Evolutionary conservation across 1,139 yeast species (phyloP), one percentile per base, ranked within the genome.

Genomic region (Yamadazyma diddensiae): DNA sequence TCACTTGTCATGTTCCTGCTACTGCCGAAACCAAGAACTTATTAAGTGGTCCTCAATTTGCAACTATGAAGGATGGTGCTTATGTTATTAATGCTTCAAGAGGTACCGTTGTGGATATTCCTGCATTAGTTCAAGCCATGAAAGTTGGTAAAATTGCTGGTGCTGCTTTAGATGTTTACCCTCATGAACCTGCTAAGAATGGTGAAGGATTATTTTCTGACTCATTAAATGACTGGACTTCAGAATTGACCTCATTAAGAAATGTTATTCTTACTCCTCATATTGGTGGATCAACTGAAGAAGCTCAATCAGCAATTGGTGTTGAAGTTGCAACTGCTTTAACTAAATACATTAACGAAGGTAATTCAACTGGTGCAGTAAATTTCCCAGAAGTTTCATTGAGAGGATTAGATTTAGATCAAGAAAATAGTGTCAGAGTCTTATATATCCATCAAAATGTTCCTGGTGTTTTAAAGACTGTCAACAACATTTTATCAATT

Each of bases 251-350:
- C 47, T 71, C 85, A 13, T 74, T 88, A 59, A 79, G 94, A 66
- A 94, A 92, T 60, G 82, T 92, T 37, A 88, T 94, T 43, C 73
- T 92, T 55, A 82, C 97, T 36, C 99, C 99, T 23, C 99, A 92
- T 57, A 92, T 92, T 52, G 99, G 99, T 67, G 98, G 98, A 45
- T 88, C 97, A 31, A 92, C 99, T 30, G 97, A 92, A 65, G 99
- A 92, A 70, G 98, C 98, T 21, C 99, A 92, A 73, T 78, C 88
- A 40, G 95, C 97, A 31, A 92, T 92, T 57, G 98, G 99, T 65
- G 72, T 90, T 41, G 99, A 92, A 68, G 99, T 92, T 39, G 88
- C 83, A 38, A 72, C 84, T 30, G 79, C 95, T 20, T 73, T 92
- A 55, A 73, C 90, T 46, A 87, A 86, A 60, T 94, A 88, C 69